These are phyloP conservation scores for Jatropha podagrica DNA, from an alignment of 441 rosid genomes.

Conservation along the genomic window DNA sequence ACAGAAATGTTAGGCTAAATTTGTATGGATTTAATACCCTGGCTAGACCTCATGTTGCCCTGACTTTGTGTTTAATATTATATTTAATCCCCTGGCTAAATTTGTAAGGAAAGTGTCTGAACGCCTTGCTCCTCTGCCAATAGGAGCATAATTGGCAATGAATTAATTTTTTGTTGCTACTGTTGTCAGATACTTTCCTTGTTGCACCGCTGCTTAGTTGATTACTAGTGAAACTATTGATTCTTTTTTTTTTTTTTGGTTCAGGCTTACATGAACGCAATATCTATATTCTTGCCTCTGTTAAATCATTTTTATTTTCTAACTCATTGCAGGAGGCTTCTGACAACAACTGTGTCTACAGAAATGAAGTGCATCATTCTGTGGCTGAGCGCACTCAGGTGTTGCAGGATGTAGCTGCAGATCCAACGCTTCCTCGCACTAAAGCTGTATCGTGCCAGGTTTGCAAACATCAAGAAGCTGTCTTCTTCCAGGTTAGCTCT, in stretches of 20 bases:
- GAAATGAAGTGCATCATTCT: conserved; percentile 90
- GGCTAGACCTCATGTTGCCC: neutral
- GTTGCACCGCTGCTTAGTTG: neutral
- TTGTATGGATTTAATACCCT: neutral
- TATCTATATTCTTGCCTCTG: neutral
- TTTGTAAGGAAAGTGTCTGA: neutral
- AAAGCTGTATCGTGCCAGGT: conserved; percentile 67
- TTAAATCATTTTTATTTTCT: neutral
- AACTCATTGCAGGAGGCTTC: conserved; percentile 68
- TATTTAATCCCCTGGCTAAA: too few species aligned
- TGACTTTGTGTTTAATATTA: neutral
- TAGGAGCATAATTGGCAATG: neutral
- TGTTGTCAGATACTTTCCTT: neutral
- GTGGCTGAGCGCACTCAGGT: conserved; percentile 84
- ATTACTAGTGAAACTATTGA: neutral
- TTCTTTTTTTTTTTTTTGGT: neutral
- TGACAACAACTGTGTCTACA: conserved; percentile 77
- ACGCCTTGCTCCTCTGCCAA: neutral
- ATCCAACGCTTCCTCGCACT: conserved; percentile 96
- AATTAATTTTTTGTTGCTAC: neutral
- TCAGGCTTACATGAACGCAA: neutral
- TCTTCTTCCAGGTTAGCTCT: conserved; percentile 82
- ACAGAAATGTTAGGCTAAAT: neutral
- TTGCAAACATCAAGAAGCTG: conserved; percentile 84
- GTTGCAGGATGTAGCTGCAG: conserved; percentile 90